Evolutionary conservation across 139 green algal genomes (phyloP), one percentile per base, ranked within the genome.

Genomic region (Deuterostichococcus epilithicus): DNA sequence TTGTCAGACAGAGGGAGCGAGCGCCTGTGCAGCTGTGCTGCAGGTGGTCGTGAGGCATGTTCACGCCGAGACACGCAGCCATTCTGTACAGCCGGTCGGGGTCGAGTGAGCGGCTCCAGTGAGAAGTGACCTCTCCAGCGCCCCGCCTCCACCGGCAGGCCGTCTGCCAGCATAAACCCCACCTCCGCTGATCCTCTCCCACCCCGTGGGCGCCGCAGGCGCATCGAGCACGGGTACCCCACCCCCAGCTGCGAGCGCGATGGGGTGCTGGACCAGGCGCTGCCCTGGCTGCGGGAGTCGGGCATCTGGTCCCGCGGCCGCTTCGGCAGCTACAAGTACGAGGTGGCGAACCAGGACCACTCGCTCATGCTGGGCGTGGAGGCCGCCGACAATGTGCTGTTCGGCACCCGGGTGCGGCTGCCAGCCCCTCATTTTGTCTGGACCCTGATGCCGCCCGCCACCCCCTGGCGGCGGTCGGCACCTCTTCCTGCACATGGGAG

Each of bases 261-360:
- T 76, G 86, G 73, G 13, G 89, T 94, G 63, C 85, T 97, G 58
- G 80, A 88, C n/a, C 73, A 96, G 84, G 93, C 93, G 25, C 85
- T 96, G 83, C 93, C 93, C 1, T 94, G 84, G 86, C 89, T 97
- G 79, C 82, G 88, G 76, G 68, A 91, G 80, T 66, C 81, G n/a
- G 83, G 84, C 86, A 94, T 97, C 73, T 97, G 93, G 93, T 92
- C 83, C 72, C 82, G 93, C 28, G 93, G 93, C 13, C 84, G 93
- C 68, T 97, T 97, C 77, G 93, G 93, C 72, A 86, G 82, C 74
- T 97, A 94, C 84, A 97, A 96, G 89, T 97, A 97, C 81, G 93
- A 97, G 87, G 91, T 97, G 13, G 92, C 86, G 77, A 94, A 95
- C 86, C 93, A 97, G 83, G 92, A 97, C 87, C 92, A 97, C 87